These are phyloP conservation scores for Cyberlindnera galapagoensis DNA, from an alignment of 805 yeast species.

Conservation along the genomic window DNA sequence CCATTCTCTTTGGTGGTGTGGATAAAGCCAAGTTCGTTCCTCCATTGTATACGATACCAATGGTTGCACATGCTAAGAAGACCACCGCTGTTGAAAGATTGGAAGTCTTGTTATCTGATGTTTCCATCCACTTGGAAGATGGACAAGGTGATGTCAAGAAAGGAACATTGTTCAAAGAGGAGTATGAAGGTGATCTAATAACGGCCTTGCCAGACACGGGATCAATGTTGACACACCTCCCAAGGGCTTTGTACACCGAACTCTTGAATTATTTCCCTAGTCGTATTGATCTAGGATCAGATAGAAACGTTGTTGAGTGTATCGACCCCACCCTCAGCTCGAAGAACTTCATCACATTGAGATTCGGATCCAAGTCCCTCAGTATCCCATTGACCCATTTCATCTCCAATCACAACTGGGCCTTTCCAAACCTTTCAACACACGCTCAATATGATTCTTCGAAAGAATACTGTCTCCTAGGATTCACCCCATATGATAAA, in stretches of 20 bases:
- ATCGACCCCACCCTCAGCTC: no score
- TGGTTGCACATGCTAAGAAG: constrained; percentile 13
- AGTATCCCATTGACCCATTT: constrained; percentile 5
- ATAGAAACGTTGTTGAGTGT: constrained; percentile 2
- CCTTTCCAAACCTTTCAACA: neutral
- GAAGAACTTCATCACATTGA: constrained; percentile 4
- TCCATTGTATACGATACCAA: constrained; percentile 27
- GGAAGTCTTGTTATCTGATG: constrained; percentile 12
- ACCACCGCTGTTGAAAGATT: constrained; percentile 8
- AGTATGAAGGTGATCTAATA: constrained; percentile 3
- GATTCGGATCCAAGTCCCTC: constrained; percentile 6
- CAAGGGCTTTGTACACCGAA: constrained; percentile 8
- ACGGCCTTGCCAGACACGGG: constrained; percentile 20
- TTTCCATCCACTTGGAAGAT: constrained; percentile 9
- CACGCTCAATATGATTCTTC: neutral
- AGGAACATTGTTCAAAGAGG: constrained; percentile 2
- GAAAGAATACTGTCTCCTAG: constrained; percentile 12
- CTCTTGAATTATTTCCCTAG: constrained; percentile 2
- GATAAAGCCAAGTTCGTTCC: constrained; percentile 33
- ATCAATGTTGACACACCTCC: constrained; percentile 15
- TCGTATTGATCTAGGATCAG: constrained; percentile 1
- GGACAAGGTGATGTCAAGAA: no score
- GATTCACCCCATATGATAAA: constrained; percentile 6
- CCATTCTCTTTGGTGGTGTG: constrained; percentile 34
- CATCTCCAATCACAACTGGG: constrained; percentile 1